phyloP scores from a whole-genome alignment of 768 basidiomycete species.

The Postia placenta region DNA sequence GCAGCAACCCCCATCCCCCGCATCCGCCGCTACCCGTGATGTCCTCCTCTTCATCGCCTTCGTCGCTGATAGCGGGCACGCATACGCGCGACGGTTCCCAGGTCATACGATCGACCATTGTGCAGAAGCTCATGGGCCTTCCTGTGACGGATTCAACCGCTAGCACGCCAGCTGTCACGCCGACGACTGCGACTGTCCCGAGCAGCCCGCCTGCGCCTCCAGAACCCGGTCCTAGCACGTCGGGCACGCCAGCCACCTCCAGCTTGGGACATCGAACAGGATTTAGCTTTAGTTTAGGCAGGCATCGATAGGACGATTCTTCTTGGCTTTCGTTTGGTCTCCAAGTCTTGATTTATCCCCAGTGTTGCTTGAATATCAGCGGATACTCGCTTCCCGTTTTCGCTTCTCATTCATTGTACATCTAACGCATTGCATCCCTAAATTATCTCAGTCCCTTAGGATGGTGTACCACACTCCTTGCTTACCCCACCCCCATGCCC shows the following conservation, averaged over 20 bases:
- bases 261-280: neutral
- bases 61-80: neutral
- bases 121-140: constrained; percentile 25
- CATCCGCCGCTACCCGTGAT: constrained; percentile 20
- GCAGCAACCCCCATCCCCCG: constrained; percentile 17
- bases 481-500: too few relatives aligned
- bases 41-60: constrained; percentile 6
- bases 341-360: too few relatives aligned
- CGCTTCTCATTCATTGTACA: too few relatives aligned
- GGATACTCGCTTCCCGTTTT: neutral
- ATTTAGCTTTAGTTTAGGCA: neutral
- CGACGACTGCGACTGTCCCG: neutral
- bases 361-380: too few relatives aligned
- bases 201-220: neutral
- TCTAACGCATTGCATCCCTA: too few relatives aligned
- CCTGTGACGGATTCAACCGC: constrained; percentile 5
- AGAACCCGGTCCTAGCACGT: neutral
- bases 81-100: constrained; percentile 9
- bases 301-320: neutral
- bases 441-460: too few relatives aligned
- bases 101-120: constrained; percentile 25
- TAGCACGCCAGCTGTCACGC: constrained; percentile 1
- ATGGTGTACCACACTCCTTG: too few relatives aligned
- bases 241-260: neutral
- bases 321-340: too few relatives aligned